Evolutionary conservation across 208 protist species (phyloP), one percentile per base, ranked within the genome.

Genomic region (Acanthamoeba healyi): DNA sequence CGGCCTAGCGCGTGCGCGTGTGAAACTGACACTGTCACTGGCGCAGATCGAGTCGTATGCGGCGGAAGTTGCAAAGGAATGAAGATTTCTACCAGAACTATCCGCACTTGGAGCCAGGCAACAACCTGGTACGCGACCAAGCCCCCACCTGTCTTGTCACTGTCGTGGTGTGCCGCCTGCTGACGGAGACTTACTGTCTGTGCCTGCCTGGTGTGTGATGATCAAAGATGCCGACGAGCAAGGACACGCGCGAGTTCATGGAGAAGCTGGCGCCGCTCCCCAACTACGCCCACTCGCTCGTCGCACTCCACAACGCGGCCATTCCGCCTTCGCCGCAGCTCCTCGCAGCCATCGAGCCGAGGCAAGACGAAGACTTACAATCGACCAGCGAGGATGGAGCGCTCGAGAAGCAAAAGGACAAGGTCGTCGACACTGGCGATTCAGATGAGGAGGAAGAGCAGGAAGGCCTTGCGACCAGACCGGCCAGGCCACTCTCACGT

Each of bases 51-150:
- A 91, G 61, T 36, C 51, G 84, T 4, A 72, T 72, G 56, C 7
- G 84, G n/a, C 7, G 38, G 24, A 91, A 91, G 84, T 36, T 91
- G 56, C 84, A 91, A 44, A 63, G 36, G 26, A 91, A 91, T 12
- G 84, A 91, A 34, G 84, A 65, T 0, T 91, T 91, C 61, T 91
- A 91, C 42, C 34, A 72, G 36, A 24, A 63, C 51, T 91, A 91
- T 32, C 84, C 84, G 46, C 84, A 91, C 38, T n/a, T 91, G 38
- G 84, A 91, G 29, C 84, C 84, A 1, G 84, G 84, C 22, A 91
- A 91, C 26, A 91, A 91, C 61, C 61, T 91, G 51, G 81, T 88
- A 88, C 38, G 17, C 6, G 22, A 26, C 61, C 6, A 70, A 70
- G 14, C 34, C 29, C 36, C 65, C 36, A 6, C 32, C 26, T 42